Evolutionary conservation across 2,329 filamentous ascomycete species (phyloP), one percentile per base, ranked within the genome.

Genomic region (Cytospora leucostoma): DNA sequence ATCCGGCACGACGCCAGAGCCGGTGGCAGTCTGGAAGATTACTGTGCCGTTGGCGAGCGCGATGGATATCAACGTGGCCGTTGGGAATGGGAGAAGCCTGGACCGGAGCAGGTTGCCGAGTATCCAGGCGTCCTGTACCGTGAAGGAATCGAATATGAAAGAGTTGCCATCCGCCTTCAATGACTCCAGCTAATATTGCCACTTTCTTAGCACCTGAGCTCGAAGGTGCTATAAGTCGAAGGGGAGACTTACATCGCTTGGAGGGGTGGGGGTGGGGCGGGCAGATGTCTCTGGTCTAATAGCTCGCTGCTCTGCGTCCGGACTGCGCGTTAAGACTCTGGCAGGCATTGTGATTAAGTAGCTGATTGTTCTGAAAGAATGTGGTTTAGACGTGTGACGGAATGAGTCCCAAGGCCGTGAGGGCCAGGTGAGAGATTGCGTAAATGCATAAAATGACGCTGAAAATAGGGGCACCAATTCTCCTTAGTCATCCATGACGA

Each of bases 1-100:
- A 74, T 94, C 91, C 0, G 90, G 88, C 65, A 83, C 80, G 5
- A 86, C 85, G 7, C 91, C 90, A 0, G 84, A 77, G 49, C 89
- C 84, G 0, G 88, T 89, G 4, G 84, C 85, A 63, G 81, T 79
- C 73, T 93, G 90, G 79, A 92, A 94, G 21, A 94, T 76, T 1
- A 86, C 79, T 69, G 76, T 73, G 68, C 74, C 75, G 70, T 84
- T 82, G 63, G 85, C 79, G n/a, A 88, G 80, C 37, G 82, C 78
- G 74, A 91, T 90, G 71, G 85, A 84, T 70, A 91, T 84, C 38
- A 90, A 77, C 27, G 82, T 80, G 0, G 87, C 81, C 53, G 81
- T 80, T 15, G 65, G 59, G 62, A 85, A 79, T 7, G 82, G 78
- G 35, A 84, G 76, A 8, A 91, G 83, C n/a, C 87, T 82, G 47